These are phyloP conservation scores for Pyricularia grisea DNA, from an alignment of 2,329 filamentous ascomycete species.

Conservation along the genomic window DNA sequence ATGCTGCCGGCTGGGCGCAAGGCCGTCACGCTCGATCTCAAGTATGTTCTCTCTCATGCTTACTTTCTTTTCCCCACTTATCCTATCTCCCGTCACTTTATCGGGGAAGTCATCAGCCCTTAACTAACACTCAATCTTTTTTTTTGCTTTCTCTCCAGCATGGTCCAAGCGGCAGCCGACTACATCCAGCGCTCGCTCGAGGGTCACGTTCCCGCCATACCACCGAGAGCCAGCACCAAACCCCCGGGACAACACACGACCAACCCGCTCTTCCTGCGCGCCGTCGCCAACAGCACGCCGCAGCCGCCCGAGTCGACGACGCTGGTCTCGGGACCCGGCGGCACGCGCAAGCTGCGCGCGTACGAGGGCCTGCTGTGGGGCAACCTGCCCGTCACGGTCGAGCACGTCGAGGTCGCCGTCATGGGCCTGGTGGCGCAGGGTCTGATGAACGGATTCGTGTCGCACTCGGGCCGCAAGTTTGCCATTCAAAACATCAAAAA, in stretches of 20 bases:
- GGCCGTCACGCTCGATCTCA: constrained; percentile 66
- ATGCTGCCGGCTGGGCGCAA: constrained; percentile 37
- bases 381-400: constrained; percentile 46
- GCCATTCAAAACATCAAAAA: constrained; percentile 72
- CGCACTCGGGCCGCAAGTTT: constrained; percentile 66
- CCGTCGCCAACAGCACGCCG: constrained; percentile 32
- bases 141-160: constrained; percentile 41
- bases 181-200: constrained; percentile 40
- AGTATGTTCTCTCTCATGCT: not conserved
- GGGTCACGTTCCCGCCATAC: constrained; percentile 37
- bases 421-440: constrained; percentile 72
- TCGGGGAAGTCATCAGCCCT: constrained; percentile 5
- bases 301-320: constrained; percentile 19
- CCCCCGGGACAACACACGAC: not conserved
- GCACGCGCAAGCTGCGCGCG: constrained; percentile 37
- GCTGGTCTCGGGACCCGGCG: constrained; percentile 37
- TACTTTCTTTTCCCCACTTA: too few species aligned
- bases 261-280: constrained; percentile 41
- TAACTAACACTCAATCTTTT: not conserved
- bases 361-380: constrained; percentile 55
- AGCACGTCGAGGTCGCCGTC: constrained; percentile 69
- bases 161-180: constrained; percentile 22
- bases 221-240: not conserved
- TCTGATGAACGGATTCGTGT: constrained; percentile 74
- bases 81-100: not conserved